Evolutionary conservation across 257 asterid species (phyloP), one percentile per base, ranked within the genome.

Genomic region (Catharanthus roseus): DNA sequence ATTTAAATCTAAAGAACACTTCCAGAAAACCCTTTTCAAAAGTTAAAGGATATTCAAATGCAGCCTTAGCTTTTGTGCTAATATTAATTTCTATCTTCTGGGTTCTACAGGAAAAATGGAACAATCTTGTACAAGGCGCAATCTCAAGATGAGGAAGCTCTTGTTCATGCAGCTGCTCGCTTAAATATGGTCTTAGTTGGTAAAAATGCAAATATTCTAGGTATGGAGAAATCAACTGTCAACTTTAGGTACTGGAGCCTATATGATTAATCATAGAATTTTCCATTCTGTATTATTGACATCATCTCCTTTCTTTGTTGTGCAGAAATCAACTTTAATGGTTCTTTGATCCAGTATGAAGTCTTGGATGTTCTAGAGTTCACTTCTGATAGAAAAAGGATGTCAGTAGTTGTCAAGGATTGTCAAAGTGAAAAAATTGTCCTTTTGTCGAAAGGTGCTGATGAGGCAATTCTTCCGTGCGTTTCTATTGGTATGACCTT

Each of bases 111-210:
- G 76, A 89, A 87, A 75, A 84, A 78, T 75, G 97, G 97, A 75
- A 71, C 73, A 47, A 81, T 89, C 69, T 85, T 86, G 63, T 95
- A 91, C 75, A 95, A 95, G 86, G 96, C 99, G 12, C 96, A 88
- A 75, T 95, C 99, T 45, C 99, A 95, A 86, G 99, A 95, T 74
- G 99, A 95, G 82, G 99, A 95, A 87, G 99, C 97, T 81, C 96
- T 95, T 72, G 99, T 91, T 66, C 92, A 81, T 56, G 99, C 97
- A 68, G 97, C 99, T 72, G 93, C 97, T 81, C 79, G 76, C 71
- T 82, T 89, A 87, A 87, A 89, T 79, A 91, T 95, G 97, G 84
- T 82, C 74, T 81, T 86, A 53, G 76, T 80, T 80, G 86, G 78
- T 69, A 95, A 88, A 84, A 85, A 81, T 66, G 95, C 90, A 72